These are phyloP conservation scores for Phytophthora colocasiae DNA, from an alignment of 352 stramenopile genomes.

Conservation along the genomic window DNA sequence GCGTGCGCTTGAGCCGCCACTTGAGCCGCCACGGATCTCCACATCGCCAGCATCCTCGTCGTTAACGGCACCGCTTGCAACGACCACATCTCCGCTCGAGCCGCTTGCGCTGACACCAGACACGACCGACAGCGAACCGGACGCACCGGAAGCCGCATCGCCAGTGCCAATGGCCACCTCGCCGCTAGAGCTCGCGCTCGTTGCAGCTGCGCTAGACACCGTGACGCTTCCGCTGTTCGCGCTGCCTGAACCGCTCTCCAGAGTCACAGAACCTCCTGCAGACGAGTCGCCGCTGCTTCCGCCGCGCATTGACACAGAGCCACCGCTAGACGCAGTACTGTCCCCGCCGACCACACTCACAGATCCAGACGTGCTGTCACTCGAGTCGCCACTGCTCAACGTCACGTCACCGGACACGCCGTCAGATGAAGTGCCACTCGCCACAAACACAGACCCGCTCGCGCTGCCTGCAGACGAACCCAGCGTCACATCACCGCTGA, in stretches of 20 bases:
- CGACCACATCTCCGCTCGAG: background rate
- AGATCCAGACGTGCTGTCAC: background rate
- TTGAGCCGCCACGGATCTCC: conserved; percentile 8
- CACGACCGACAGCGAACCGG: background rate
- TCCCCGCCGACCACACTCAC: background rate
- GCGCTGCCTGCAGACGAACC: background rate
- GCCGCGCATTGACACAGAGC: background rate
- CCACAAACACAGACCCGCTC: conserved; percentile 2
- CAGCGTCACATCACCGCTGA: background rate
- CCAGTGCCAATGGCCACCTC: background rate
- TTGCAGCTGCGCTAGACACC: background rate
- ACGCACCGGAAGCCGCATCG: background rate
- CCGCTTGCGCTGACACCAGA: background rate
- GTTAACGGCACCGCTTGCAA: background rate
- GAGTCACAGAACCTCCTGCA: background rate
- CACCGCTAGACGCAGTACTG: background rate
- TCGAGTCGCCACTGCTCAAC: background rate
- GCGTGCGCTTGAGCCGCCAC: background rate
- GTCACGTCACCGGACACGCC: background rate
- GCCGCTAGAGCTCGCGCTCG: background rate
- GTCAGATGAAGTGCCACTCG: conserved; percentile 1
- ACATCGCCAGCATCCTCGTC: conserved; percentile 1
- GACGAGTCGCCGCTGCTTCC: background rate
- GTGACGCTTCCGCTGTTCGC: background rate
- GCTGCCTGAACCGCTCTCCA: background rate